These are phyloP conservation scores for Phytophthora fragariaefolia DNA, from an alignment of 352 stramenopile genomes.

Conservation along the genomic window DNA sequence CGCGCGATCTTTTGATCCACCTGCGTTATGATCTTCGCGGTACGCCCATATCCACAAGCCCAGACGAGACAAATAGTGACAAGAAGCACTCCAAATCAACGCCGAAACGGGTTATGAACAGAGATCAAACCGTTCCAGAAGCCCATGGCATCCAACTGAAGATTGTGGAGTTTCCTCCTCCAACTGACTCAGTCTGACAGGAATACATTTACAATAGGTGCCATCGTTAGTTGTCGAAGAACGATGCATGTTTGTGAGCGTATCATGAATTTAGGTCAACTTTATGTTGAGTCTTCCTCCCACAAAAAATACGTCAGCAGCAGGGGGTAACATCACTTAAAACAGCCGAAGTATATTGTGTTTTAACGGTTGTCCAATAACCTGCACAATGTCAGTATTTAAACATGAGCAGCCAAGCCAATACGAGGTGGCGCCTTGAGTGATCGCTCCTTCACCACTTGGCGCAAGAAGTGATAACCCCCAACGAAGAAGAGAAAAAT, in stretches of 20 bases:
- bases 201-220: constrained; percentile 30
- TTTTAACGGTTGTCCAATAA: neutral
- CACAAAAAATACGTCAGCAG: no score
- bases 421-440: constrained; percentile 15
- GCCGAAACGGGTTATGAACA: constrained; percentile 27
- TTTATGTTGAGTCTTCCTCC: no score
- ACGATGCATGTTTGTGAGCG: neutral
- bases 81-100: neutral
- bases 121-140: constrained; percentile 24
- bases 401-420: constrained; percentile 30
- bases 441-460: constrained; percentile 33
- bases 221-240: constrained; percentile 12
- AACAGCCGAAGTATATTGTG: constrained; percentile 3
- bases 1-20: constrained; percentile 31
- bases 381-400: neutral
- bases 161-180: constrained; percentile 37
- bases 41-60: neutral
- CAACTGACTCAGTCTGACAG: constrained; percentile 19
- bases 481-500: constrained; percentile 55
- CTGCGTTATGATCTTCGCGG: constrained; percentile 27
- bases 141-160: constrained; percentile 32
- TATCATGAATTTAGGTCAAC: no score
- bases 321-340: no score
- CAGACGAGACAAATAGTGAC: neutral
- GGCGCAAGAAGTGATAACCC: constrained; percentile 33